phyloP scores from a whole-genome alignment of 2,329 filamentous ascomycete species.

The Xylariaceae sp. region DNA sequence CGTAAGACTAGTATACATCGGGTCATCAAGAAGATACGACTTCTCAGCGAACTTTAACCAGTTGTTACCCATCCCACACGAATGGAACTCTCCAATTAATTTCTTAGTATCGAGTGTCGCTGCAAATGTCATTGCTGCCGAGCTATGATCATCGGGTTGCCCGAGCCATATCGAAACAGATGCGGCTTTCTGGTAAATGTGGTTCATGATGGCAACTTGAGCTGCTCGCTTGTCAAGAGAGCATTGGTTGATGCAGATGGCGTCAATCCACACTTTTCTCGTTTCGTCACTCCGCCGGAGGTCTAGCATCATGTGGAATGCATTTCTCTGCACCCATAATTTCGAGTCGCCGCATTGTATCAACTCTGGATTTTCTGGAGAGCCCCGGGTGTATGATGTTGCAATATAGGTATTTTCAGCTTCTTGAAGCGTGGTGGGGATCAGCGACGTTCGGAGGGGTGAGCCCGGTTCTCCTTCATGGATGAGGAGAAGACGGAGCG shows the following conservation, averaged over 20 bases:
- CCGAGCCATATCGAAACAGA: constrained; percentile 22
- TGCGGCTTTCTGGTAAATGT: constrained; percentile 19
- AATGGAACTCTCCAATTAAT: constrained; percentile 12
- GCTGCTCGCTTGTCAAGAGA: constrained; percentile 19
- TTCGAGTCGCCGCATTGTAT: constrained; percentile 15
- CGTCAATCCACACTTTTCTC: constrained; percentile 23
- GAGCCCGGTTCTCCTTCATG: constrained; percentile 12
- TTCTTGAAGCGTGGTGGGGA: constrained; percentile 19
- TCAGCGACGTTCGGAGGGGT: constrained; percentile 16
- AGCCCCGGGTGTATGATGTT: constrained; percentile 26
- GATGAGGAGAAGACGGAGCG: constrained; percentile 20
- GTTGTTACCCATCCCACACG: constrained; percentile 5
- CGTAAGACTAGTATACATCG: neutral
- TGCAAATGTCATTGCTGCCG: constrained; percentile 19
- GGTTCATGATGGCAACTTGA: constrained; percentile 24
- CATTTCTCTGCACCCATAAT: constrained; percentile 21
- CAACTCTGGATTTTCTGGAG: constrained; percentile 15
- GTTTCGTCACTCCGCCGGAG: constrained; percentile 14
- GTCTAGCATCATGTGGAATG: constrained; percentile 22
- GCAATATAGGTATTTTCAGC: constrained; percentile 18
- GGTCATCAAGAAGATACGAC: constrained; percentile 22
- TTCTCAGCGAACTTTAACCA: constrained; percentile 16
- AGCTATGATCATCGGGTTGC: constrained; percentile 17
- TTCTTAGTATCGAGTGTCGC: constrained; percentile 14
- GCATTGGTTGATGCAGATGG: constrained; percentile 24